Conservation (phyloP, 2,329 filamentous ascomycete genomes). For the Fusarium tricinctum region DNA sequence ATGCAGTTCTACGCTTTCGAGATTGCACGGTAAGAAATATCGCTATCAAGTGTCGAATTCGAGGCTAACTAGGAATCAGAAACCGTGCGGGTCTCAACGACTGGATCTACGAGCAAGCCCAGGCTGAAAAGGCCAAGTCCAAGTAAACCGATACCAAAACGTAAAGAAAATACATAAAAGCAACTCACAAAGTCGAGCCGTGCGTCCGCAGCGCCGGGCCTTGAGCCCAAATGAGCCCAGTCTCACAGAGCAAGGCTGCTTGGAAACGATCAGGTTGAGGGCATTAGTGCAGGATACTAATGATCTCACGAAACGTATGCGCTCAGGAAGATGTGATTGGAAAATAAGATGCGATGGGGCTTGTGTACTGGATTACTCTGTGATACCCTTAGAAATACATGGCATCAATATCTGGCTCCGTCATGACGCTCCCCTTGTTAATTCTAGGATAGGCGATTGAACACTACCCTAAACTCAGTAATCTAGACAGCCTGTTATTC, state of each 20-base stretch:
- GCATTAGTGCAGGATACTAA: not conserved
- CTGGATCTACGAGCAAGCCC: conserved; percentile 92
- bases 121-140: conserved; percentile 66
- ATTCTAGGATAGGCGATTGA: not conserved
- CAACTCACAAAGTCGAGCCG: conserved; percentile 20
- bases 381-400: conserved; percentile 42
- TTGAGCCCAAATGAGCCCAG: conserved; percentile 12
- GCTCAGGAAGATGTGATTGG: not conserved
- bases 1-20: conserved; percentile 70
- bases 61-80: conserved; percentile 64
- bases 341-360: conserved; percentile 4
- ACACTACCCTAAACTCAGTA: not conserved
- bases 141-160: conserved; percentile 36
- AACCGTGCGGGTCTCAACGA: conserved; percentile 94
- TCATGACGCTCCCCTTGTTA: not conserved
- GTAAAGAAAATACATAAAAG: conserved; percentile 19
- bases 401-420: conserved; percentile 24
- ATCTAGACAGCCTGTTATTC: not conserved
- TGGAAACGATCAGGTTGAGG: not conserved
- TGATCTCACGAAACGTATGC: conserved; percentile 23
- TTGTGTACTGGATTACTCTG: conserved; percentile 24
- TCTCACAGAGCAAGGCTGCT: conserved; percentile 1
- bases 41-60: rapidly evolving
- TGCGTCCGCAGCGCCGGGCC: conserved; percentile 17
- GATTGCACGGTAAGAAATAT: conserved; percentile 58